Evolutionary conservation across 345 rosid species (phyloP), one percentile per base, ranked within the genome.

Genomic region (Passiflora organensis): DNA sequence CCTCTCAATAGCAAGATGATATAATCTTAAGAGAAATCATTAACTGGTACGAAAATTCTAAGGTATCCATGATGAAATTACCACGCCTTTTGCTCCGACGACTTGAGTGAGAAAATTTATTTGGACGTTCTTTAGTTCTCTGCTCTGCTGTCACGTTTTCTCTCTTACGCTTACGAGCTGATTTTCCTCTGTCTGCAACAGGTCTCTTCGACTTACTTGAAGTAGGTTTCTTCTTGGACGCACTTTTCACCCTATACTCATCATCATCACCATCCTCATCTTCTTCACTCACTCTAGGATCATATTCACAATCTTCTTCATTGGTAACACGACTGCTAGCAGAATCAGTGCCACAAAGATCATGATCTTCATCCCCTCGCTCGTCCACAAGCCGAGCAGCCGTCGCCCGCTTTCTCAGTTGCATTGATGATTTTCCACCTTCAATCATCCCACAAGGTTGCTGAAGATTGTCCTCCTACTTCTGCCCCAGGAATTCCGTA

Each of bases 61-160:
- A n/a, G n/a, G n/a, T n/a, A n/a, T n/a, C n/a, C 22, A 41, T 58
- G 47, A 24, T 43, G 50, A 67, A 68, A 28, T 67, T 64, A 88
- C 91, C 75, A 53, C 68, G 51, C 63, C 84, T 73, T 71, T 56
- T 85, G 64, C 72, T 81, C 42, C 89, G 76, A 47, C 80, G 85
- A 66, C 82, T 76, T 49, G 95, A 69, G 77, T 84, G 95, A 46
- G 88, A 63, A 64, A 91, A 88, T 63, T 82, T 91, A 76, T 81
- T 78, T 37, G 60, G 60, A 16, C 75, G 76, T 44, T 72, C 62
- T 54, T 84, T 60, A 2, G 49, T 65, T 34, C 75, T 59, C 25
- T 77, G 55, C 61, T 65, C 83, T 16, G 72, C 37, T 52, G 73
- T 63, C 48, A 70, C 77, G 20, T 48, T 47, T 41, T 60, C 68